Base-by-base conservation (phyloP, 768 basidiomycete genomes). In the Trametes coccinea region DNA sequence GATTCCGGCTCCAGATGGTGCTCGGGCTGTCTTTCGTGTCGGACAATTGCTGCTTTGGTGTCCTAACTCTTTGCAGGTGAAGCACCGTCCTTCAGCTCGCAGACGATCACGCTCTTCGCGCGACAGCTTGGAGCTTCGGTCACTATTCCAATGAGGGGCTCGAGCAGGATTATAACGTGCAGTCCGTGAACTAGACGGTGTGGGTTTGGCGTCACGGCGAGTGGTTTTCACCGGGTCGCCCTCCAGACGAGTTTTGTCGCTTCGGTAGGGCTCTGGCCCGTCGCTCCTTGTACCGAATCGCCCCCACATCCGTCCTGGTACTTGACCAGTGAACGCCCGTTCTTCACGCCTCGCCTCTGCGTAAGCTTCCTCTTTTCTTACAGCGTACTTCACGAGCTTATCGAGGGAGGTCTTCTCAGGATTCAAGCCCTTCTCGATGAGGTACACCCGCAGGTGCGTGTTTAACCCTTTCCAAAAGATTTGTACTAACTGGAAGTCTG, bases 391-490 rank as follows among this genome's bases (percentile, higher is more conserved):
- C 2, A 45, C 44, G 2, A 45, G 16, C 44, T 45, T 45, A 8
- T 45, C 44, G 8, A 45, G 44, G 3, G 8, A 8, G 3, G 44
- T 45, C 44, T 14, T 45, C 44, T 45, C 44, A 17, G 44, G 44
- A 17, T 45, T 45, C 16, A 45, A 7, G 1, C 44, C 44, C 16
- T 45, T 45, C 44, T 45, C 44, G 8, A 45, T 45, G 14, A 45
- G 44, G 7, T 45, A 45, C 5, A 45, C 44, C 7, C 44, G 44
- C 8, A 61, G 46, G 22, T 64, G 53, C 59, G 58, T 64, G 9
- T 58, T 27, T 62, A 66, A 61, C n/a, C 46, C 48, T 11, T 50
- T 39, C 47, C 53, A 66, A 22, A 60, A 60, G 7, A 61, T 68
- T 51, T 44, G 65, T 34, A 53, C 62, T 10, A 56, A 43, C 46